These are phyloP conservation scores for Aquanectria penicillioides DNA, from an alignment of 2,329 filamentous ascomycete genomes.

Conservation along the genomic window DNA sequence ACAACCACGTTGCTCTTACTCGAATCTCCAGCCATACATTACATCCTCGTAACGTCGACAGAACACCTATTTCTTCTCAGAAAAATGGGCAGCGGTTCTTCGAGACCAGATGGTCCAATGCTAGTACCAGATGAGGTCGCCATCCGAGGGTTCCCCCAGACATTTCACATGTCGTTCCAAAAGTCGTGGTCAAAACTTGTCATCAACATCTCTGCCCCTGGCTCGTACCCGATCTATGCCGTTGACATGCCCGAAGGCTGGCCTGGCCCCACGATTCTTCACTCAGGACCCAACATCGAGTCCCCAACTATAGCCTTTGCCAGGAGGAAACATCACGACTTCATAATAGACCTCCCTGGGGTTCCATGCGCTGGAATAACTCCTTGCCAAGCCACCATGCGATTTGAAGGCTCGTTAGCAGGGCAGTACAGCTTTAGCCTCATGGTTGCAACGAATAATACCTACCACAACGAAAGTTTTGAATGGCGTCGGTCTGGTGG, in stretches of 20 bases:
- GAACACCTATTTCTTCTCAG: background rate
- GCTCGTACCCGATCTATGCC: constrained; percentile 12
- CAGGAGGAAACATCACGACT: background rate
- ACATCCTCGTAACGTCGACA: too few species aligned
- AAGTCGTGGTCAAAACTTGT: constrained; percentile 22
- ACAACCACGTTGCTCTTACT: too few species aligned
- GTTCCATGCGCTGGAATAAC: constrained; percentile 16
- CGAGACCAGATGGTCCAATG: background rate
- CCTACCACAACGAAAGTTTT: constrained; percentile 24
- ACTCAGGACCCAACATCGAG: constrained; percentile 6
- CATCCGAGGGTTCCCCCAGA: constrained; percentile 25
- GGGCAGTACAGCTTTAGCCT: constrained; percentile 24
- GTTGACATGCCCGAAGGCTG: constrained; percentile 24
- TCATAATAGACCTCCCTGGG: constrained; percentile 25
- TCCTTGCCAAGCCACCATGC: constrained; percentile 13
- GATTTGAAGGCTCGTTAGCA: background rate
- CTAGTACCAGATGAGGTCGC: constrained; percentile 24
- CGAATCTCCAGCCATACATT: too few species aligned
- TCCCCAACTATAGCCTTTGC: constrained; percentile 17
- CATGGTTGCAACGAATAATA: constrained; percentile 10
- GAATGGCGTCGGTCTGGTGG: constrained; percentile 27
- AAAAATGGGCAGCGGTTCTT: constrained; percentile 1
- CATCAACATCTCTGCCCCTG: constrained; percentile 15
- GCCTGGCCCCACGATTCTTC: constrained; percentile 13
- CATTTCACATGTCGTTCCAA: constrained; percentile 28